Evolutionary conservation across 2,329 filamentous ascomycete species (phyloP).

Genomic region (Amauroascus niger): DNA sequence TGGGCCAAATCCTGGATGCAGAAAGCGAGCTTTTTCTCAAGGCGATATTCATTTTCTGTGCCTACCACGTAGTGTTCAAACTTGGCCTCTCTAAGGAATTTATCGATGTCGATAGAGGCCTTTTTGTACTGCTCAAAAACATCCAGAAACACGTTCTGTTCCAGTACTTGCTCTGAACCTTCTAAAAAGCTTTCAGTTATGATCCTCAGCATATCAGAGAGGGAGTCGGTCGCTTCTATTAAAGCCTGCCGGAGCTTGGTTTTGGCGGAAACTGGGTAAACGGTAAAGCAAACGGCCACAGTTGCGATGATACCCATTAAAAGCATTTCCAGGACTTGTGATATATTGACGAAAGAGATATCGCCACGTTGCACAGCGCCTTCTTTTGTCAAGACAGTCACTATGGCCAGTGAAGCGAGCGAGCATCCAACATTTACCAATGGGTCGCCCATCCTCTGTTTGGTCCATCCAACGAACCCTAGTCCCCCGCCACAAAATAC

Average conservation of each 20-base stretch:
- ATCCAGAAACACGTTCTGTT: slow-evolving; percentile 54
- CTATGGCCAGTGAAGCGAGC: slow-evolving; percentile 75
- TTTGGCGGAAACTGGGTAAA: slow-evolving; percentile 71
- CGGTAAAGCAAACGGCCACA: slow-evolving; percentile 62
- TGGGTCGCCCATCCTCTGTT: slow-evolving; percentile 67
- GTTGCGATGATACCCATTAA: slow-evolving; percentile 65
- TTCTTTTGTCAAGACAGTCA: slow-evolving; percentile 84
- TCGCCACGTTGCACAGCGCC: slow-evolving; percentile 73
- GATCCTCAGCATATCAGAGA: slow-evolving; percentile 70
- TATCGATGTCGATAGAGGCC: slow-evolving; percentile 60
- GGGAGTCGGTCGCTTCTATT: slow-evolving; percentile 60
- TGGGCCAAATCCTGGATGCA: slow-evolving; percentile 79
- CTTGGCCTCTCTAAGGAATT: slow-evolving; percentile 73
- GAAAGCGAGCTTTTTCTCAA: slow-evolving; percentile 70
- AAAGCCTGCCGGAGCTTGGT: slow-evolving; percentile 63
- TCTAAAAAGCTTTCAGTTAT: slow-evolving; percentile 77
- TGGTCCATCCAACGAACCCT: slow-evolving; percentile 80
- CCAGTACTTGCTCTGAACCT: slow-evolving; percentile 68
- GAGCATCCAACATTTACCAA: slow-evolving; percentile 79
- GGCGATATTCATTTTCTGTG: slow-evolving; percentile 64
- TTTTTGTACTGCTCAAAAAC: slow-evolving; percentile 56
- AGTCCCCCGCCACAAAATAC: slow-evolving; percentile 79
- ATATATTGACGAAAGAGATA: slow-evolving; percentile 71
- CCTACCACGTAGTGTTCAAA: slow-evolving; percentile 79
- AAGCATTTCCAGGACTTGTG: slow-evolving; percentile 74